phyloP scores from a whole-genome alignment of 306 rosid genomes.

The Betula pendula region DNA sequence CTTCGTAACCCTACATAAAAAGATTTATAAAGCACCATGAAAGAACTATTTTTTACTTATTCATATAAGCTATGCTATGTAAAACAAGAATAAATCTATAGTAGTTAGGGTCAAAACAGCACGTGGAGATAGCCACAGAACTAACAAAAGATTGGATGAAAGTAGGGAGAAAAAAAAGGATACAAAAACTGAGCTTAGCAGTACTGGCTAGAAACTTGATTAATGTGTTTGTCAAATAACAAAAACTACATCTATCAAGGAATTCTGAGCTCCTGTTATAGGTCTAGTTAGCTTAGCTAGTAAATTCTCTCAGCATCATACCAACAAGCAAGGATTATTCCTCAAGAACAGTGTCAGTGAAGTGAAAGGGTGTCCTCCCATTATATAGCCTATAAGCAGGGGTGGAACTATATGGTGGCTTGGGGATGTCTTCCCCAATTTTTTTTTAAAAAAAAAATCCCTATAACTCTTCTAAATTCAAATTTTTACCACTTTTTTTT shows the following conservation, averaged over 20 bases:
- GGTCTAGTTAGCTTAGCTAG: conserved; percentile 15
- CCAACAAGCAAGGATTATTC: background rate
- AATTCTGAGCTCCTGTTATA: conserved; percentile 8
- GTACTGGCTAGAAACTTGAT: background rate
- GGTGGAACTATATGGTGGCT: no score
- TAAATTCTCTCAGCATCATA: background rate
- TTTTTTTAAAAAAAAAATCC: no score
- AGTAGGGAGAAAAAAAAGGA: background rate
- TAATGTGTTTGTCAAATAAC: background rate
- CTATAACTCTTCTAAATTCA: no score
- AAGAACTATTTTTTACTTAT: no score
- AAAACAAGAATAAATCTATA: background rate
- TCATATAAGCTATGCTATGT: background rate
- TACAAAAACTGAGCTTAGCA: background rate
- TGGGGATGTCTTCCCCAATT: no score
- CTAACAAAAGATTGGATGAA: background rate
- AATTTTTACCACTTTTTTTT: no score
- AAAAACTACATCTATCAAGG: background rate
- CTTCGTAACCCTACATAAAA: conserved; percentile 36
- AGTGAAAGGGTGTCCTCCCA: background rate
- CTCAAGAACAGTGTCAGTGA: background rate
- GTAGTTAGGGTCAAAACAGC: background rate
- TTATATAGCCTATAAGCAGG: background rate
- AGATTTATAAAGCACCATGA: background rate
- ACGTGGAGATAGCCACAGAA: background rate